A percentile compares a stretch with the other conserved stretches of the same genome.
Evolutionary conservation across 257 asterid species (phyloP).

Genomic region (Nicotiana attenuata): DNA sequence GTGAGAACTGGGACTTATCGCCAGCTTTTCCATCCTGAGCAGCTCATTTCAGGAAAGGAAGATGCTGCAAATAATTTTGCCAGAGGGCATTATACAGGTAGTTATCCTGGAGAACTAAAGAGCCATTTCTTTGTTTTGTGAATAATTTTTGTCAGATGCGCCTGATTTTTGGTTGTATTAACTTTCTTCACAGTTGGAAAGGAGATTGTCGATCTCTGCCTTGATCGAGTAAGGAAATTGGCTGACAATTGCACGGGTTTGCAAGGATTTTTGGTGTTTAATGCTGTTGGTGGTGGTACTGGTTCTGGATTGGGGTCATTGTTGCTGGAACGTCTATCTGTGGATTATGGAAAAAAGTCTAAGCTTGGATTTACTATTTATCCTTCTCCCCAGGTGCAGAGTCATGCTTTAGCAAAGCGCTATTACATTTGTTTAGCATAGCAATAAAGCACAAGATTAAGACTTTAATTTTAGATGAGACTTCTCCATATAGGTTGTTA

Average conservation of each 20-base stretch:
- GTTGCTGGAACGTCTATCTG: conserved; percentile 79
- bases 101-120: neutral
- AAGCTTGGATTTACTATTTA: conserved; percentile 89
- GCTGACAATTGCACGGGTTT: conserved; percentile 93
- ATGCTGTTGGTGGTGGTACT: conserved; percentile 91
- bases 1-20: conserved; percentile 76
- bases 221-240: conserved; percentile 80
- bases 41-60: conserved; percentile 92
- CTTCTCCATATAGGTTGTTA: neutral
- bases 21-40: conserved; percentile 95
- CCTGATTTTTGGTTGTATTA: conserved; percentile 2
- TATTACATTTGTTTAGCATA: neutral
- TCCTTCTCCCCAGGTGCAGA: conserved; percentile 81
- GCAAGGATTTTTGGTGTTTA: conserved; percentile 88
- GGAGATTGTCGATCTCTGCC: conserved; percentile 81
- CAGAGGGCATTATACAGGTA: conserved; percentile 88
- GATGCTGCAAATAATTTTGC: conserved; percentile 95
- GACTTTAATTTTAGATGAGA: neutral
- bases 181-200: conserved; percentile 57
- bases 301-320: conserved; percentile 91
- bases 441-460: neutral
- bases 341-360: conserved; percentile 83
- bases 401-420: conserved; percentile 1
- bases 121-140: neutral
- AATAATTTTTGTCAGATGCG: neutral